Percentiles rank a stretch among this genome's conserved stretches.
These are phyloP conservation scores for Ampelocalamus luodianensis DNA, from an alignment of 176 grass and related monocot species.

Conservation along the genomic window DNA sequence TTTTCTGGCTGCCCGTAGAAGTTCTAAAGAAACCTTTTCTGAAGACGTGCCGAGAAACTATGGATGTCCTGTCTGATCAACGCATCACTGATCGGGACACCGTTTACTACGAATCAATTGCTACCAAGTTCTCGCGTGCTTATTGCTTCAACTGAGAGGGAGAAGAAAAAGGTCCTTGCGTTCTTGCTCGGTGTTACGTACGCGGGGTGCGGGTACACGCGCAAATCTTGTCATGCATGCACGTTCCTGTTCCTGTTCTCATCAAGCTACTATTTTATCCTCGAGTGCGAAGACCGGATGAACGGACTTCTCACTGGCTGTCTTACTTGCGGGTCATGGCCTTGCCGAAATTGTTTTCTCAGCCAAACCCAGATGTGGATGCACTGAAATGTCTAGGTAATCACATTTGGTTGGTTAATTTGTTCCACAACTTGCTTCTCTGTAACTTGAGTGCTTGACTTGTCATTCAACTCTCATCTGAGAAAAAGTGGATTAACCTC, in stretches of 20 bases:
- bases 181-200: background rate
- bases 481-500: background rate
- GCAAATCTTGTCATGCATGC: conserved; percentile 14
- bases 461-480: background rate
- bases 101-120: conserved; percentile 29
- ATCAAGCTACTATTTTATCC: background rate
- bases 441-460: background rate
- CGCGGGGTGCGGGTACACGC: conserved; percentile 19
- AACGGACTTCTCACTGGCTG: background rate
- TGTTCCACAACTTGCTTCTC: background rate
- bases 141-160: background rate
- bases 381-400: background rate
- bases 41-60: background rate
- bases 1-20: background rate
- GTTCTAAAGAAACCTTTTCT: background rate
- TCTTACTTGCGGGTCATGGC: background rate
- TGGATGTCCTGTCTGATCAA: background rate
- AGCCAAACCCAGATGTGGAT: background rate
- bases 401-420: background rate
- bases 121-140: background rate
- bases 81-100: conserved; percentile 35
- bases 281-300: background rate
- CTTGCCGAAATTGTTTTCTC: background rate
- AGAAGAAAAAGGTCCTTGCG: background rate
- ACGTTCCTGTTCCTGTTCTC: background rate